These are phyloP conservation scores for Parasitella parasitica DNA, from an alignment of 371 early-diverging fungal genomes.

Conservation along the genomic window DNA sequence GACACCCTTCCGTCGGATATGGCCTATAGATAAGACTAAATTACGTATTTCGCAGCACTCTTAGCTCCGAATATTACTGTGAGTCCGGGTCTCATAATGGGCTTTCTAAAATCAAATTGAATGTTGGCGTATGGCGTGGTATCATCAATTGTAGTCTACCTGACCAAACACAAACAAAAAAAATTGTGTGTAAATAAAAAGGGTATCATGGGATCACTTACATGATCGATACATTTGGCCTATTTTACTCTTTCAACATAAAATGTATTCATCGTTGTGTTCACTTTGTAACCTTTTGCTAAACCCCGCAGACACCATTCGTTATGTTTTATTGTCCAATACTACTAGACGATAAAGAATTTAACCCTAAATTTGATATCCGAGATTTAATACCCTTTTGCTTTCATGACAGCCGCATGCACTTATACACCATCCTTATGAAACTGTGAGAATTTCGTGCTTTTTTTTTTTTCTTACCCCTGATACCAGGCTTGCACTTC, in stretches of 20 bases:
- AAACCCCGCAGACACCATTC: background rate
- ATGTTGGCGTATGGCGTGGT: no score
- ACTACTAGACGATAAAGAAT: background rate
- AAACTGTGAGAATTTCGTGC: background rate
- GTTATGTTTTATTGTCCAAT: background rate
- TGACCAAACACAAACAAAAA: background rate
- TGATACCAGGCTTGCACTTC: background rate
- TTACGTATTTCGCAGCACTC: constrained; percentile 4
- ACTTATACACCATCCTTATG: no score
- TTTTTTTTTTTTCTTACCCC: background rate
- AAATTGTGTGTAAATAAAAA: background rate
- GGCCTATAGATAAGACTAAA: constrained; percentile 18
- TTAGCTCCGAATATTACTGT: background rate
- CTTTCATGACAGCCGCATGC: background rate
- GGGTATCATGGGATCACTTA: background rate
- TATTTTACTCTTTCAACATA: background rate
- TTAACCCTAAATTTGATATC: background rate
- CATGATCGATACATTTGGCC: background rate
- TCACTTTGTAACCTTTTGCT: background rate
- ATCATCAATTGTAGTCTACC: no score
- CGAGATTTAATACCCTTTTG: background rate
- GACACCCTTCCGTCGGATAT: constrained; percentile 11
- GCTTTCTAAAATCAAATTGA: background rate
- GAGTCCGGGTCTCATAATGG: background rate
- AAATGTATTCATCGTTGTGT: background rate